Percentiles rank a stretch among this genome's conserved stretches.
Evolutionary conservation across 345 rosid species (phyloP).

Genomic region (Theobroma cacao): DNA sequence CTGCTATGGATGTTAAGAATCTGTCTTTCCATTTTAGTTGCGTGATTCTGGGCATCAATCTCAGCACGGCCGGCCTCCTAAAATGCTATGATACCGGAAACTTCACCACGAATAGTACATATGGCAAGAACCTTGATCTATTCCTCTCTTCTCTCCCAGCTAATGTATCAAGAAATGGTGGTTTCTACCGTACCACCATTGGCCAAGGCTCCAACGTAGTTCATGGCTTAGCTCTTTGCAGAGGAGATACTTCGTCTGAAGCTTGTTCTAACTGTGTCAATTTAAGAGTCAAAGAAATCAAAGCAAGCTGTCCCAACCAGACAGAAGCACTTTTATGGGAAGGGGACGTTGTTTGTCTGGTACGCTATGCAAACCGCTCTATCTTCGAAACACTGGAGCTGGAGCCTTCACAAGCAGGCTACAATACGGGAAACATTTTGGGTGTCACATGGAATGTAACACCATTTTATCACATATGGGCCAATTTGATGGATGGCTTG

Average conservation of each 20-base stretch:
- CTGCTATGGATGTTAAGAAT: background rate
- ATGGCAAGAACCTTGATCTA: slow-evolving; percentile 15
- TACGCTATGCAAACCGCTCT: slow-evolving; percentile 14
- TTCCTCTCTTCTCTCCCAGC: slow-evolving; percentile 26
- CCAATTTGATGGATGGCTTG: slow-evolving; percentile 18
- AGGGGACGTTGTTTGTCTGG: background rate
- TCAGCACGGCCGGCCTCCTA: background rate
- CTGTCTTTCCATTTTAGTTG: background rate
- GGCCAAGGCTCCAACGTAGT: slow-evolving; percentile 26
- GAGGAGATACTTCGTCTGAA: slow-evolving; percentile 11
- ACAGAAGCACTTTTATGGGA: slow-evolving; percentile 19
- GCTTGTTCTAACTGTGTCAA: slow-evolving; percentile 2
- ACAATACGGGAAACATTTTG: background rate
- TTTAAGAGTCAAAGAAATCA: background rate
- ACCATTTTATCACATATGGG: slow-evolving; percentile 31
- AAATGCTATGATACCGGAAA: background rate
- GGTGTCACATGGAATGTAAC: slow-evolving; percentile 15
- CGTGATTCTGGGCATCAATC: background rate
- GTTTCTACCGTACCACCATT: slow-evolving; percentile 24
- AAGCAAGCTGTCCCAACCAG: slow-evolving; percentile 10
- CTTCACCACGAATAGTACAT: background rate
- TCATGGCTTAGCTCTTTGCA: slow-evolving; percentile 22
- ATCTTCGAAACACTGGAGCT: slow-evolving; percentile 9
- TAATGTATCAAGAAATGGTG: slow-evolving; percentile 16
- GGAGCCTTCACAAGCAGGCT: background rate